Conservation (phyloP, 805 yeast genomes). For the Candida sakaeoensis region DNA sequence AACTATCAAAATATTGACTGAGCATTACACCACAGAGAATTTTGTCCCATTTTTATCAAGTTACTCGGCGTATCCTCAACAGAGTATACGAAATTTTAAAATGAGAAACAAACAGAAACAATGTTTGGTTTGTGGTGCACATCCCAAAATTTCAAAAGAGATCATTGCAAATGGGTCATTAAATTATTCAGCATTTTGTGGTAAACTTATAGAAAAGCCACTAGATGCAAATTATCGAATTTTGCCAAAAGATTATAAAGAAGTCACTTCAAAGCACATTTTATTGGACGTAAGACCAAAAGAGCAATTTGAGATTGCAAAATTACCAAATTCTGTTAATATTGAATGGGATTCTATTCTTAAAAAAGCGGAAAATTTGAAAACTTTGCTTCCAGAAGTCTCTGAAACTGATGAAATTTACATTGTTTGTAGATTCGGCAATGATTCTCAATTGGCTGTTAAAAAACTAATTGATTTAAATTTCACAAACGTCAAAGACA, state of each 20-base stretch:
- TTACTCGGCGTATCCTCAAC: conserved; percentile 65
- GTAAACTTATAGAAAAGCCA: conserved; percentile 46
- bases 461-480: conserved; percentile 50
- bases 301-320: conserved; percentile 69
- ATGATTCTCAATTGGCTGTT: conserved; percentile 83
- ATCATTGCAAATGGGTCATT: conserved; percentile 44
- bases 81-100: conserved; percentile 66
- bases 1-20: conserved; percentile 68
- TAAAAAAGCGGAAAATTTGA: conserved; percentile 22
- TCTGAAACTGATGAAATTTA: conserved; percentile 32
- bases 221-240: conserved; percentile 46
- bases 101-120: conserved; percentile 64
- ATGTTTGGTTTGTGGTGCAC: conserved; percentile 65
- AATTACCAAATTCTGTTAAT: conserved; percentile 56
- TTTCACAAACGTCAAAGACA: conserved; percentile 52
- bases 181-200: conserved; percentile 77
- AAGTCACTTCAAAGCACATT: conserved; percentile 18
- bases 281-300: conserved; percentile 76
- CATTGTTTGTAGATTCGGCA: conserved; percentile 84
- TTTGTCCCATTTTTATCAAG: conserved; percentile 68
- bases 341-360: conserved; percentile 56
- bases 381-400: conserved; percentile 19
- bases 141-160: conserved; percentile 47
- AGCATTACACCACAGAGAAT: conserved; percentile 43
- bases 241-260: conserved; percentile 33